phyloP scores from a whole-genome alignment of 306 rosid genomes.

The Vigna radiata region DNA sequence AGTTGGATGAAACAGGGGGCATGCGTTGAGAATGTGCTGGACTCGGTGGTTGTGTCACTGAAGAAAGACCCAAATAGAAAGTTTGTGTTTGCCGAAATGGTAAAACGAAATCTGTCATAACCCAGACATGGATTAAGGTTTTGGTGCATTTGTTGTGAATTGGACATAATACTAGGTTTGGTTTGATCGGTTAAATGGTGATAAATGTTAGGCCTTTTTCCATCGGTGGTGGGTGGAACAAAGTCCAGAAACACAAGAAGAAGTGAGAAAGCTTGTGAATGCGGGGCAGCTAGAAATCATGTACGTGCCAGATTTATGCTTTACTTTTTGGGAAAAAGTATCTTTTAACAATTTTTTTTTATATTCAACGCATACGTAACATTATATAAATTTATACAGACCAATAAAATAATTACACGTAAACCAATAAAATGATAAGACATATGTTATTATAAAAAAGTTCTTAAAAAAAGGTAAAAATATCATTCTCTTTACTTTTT shows the following conservation, averaged over 20 bases:
- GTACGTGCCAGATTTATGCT: conserved; percentile 38
- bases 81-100: conserved; percentile 87
- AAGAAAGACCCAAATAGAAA: conserved; percentile 78
- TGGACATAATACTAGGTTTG: neutral
- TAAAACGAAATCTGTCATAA: conserved; percentile 41
- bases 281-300: conserved; percentile 76
- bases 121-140: neutral
- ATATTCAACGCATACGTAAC: no score
- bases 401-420: no score
- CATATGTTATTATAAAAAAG: no score
- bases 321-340: no score
- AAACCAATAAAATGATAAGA: no score
- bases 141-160: neutral
- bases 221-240: conserved; percentile 87
- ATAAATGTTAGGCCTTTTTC: conserved; percentile 67
- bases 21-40: conserved; percentile 80
- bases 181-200: neutral
- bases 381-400: no score
- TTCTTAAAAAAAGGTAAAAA: no score
- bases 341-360: no score
- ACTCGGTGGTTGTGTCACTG: conserved; percentile 79
- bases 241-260: conserved; percentile 62
- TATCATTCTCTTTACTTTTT: no score
- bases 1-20: conserved; percentile 58
- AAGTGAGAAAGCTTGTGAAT: conserved; percentile 67